phyloP scores from a whole-genome alignment of 768 basidiomycete species.

The Paxillus involutus region DNA sequence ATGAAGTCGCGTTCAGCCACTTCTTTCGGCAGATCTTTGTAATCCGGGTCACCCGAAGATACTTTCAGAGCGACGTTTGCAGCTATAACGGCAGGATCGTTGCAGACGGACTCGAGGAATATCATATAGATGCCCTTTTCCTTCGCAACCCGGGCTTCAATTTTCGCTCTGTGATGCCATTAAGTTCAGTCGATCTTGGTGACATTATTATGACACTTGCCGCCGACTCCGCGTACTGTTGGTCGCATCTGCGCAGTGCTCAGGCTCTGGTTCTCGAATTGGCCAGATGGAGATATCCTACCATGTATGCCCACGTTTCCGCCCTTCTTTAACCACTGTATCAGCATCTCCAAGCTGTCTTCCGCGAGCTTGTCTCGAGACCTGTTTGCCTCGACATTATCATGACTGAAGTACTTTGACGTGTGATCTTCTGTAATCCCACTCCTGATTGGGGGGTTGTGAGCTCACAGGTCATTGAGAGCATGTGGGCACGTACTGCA shows the following conservation, averaged over 20 bases:
- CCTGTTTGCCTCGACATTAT: conserved; percentile 74
- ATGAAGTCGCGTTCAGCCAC: conserved; percentile 89
- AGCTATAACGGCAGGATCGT: conserved; percentile 91
- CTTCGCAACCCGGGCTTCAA: conserved; percentile 77
- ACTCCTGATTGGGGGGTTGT: conserved; percentile 43
- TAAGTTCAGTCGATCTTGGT: background rate
- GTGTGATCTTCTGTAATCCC: conserved; percentile 91
- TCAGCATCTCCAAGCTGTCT: conserved; percentile 93
- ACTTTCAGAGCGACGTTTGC: conserved; percentile 97
- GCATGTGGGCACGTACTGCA: conserved; percentile 48
- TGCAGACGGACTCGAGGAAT: conserved; percentile 94
- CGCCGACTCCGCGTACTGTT: conserved; percentile 83
- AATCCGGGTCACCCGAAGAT: conserved; percentile 95
- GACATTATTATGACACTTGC: conserved; percentile 35
- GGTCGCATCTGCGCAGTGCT: conserved; percentile 76
- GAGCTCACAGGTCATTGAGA: background rate
- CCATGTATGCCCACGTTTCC: conserved; percentile 99
- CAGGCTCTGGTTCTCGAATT: background rate
- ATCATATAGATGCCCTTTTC: conserved; percentile 88
- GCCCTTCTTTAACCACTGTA: conserved; percentile 91
- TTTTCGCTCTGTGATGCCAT: conserved; percentile 59
- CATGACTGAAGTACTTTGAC: conserved; percentile 85
- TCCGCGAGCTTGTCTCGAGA: conserved; percentile 81
- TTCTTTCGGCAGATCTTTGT: conserved; percentile 83
- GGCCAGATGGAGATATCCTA: conserved; percentile 30